Evolutionary conservation across 768 basidiomycete species (phyloP).

Genomic region (Tylopilus vinaceipallidus): DNA sequence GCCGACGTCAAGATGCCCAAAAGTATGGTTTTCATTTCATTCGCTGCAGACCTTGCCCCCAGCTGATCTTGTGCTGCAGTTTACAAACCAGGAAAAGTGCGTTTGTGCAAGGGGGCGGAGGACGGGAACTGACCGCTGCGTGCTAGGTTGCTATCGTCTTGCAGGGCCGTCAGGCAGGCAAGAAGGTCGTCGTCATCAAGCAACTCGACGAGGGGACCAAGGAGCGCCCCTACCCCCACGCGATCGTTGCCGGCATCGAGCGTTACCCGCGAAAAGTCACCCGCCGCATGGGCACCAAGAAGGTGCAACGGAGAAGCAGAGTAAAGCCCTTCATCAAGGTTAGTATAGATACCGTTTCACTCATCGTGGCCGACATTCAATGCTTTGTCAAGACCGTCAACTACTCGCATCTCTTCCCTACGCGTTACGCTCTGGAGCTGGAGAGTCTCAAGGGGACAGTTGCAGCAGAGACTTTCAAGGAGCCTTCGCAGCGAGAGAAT

Average conservation of each 20-base stretch:
- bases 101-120: background rate
- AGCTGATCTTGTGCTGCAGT: conserved; percentile 45
- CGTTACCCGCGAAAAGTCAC: conserved; percentile 98
- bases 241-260: conserved; percentile 97
- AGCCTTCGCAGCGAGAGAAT: conserved; percentile 91
- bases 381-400: conserved; percentile 67
- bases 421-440: conserved; percentile 96
- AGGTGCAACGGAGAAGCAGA: conserved; percentile 86
- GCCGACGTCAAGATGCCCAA: conserved; percentile 43
- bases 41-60: background rate
- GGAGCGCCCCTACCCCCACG: conserved; percentile 95
- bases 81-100: conserved; percentile 93
- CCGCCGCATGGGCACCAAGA: conserved; percentile 96
- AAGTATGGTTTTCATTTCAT: conserved; percentile 25
- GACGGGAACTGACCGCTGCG: background rate
- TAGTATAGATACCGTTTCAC: conserved; percentile 22
- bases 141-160: conserved; percentile 90
- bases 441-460: conserved; percentile 91
- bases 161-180: conserved; percentile 98
- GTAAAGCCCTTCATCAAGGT: conserved; percentile 99
- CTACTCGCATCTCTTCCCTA: conserved; percentile 99
- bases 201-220: conserved; percentile 97
- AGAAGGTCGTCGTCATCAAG: conserved; percentile 99
- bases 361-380: background rate
- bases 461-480: conserved; percentile 90